Percentiles rank a stretch among this genome's conserved stretches.
These are phyloP conservation scores for Neurospora sp. DNA, from an alignment of 495 filamentous ascomycete species.

Conservation along the genomic window DNA sequence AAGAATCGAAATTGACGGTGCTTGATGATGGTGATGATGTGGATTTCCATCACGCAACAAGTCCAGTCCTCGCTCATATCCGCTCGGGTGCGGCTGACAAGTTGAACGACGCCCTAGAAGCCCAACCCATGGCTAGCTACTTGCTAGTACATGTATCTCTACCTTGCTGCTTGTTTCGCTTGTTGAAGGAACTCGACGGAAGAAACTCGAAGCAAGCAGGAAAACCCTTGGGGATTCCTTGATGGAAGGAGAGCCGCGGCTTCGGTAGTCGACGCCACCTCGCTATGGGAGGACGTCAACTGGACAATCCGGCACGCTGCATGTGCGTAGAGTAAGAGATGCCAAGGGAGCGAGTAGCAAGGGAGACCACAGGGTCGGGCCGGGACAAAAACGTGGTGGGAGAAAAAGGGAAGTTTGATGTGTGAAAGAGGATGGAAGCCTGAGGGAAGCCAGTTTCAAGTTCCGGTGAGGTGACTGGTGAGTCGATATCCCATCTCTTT, in stretches of 20 bases:
- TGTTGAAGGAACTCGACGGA: not conserved
- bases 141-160: not conserved
- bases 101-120: not conserved
- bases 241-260: not conserved
- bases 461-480: slow-evolving; percentile 1
- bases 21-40: not conserved
- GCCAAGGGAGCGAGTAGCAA: not conserved
- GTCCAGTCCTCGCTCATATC: not conserved
- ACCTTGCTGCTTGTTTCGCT: not conserved
- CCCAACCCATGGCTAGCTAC: not conserved
- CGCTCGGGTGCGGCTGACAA: not conserved
- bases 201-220: not conserved
- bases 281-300: not conserved
- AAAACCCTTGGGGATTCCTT: not conserved
- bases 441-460: not conserved
- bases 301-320: not conserved
- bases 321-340: not conserved
- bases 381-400: not conserved
- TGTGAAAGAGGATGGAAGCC: not conserved
- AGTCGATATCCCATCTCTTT: not conserved
- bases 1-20: not conserved
- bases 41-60: not conserved
- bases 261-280: not conserved
- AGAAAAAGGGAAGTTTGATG: not conserved
- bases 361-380: not conserved